These are phyloP conservation scores for Hordeum marinum DNA, from an alignment of 176 grass and related monocot genomes.

Conservation along the genomic window DNA sequence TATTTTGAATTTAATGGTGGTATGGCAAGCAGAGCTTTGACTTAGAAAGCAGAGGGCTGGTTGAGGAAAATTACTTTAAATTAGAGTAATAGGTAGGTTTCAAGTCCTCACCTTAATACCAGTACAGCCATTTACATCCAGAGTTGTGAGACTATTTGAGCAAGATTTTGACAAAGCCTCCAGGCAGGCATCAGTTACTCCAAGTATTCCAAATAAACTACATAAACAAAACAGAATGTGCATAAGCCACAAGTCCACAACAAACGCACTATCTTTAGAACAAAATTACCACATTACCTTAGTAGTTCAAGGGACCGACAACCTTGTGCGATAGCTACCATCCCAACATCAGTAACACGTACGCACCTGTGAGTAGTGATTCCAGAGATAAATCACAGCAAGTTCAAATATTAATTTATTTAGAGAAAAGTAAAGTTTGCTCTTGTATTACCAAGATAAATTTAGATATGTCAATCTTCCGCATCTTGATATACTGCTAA, in stretches of 20 bases:
- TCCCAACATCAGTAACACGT: constrained; percentile 71
- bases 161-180: constrained; percentile 70
- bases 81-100: not conserved
- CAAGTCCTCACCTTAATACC: constrained; percentile 65
- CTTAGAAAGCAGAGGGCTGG: not conserved
- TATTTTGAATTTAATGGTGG: not conserved
- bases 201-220: constrained; percentile 87
- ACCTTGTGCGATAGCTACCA: constrained; percentile 65
- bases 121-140: constrained; percentile 86
- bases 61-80: not conserved
- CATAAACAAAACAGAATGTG: not conserved
- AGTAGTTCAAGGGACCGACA: constrained; percentile 62
- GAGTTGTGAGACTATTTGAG: constrained; percentile 61
- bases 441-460: constrained; percentile 66
- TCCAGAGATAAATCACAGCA: not conserved
- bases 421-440: not conserved
- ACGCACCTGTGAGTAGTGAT: constrained; percentile 61
- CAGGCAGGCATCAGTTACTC: constrained; percentile 73
- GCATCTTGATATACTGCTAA: constrained; percentile 74
- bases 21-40: not conserved
- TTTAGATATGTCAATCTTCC: constrained; percentile 62
- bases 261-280: not conserved
- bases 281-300: constrained; percentile 46
- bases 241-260: not conserved
- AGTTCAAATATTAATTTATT: not conserved